Evolutionary conservation across 1,284 basidiomycete species (phyloP).

Genomic region (Takashimella koratensis): DNA sequence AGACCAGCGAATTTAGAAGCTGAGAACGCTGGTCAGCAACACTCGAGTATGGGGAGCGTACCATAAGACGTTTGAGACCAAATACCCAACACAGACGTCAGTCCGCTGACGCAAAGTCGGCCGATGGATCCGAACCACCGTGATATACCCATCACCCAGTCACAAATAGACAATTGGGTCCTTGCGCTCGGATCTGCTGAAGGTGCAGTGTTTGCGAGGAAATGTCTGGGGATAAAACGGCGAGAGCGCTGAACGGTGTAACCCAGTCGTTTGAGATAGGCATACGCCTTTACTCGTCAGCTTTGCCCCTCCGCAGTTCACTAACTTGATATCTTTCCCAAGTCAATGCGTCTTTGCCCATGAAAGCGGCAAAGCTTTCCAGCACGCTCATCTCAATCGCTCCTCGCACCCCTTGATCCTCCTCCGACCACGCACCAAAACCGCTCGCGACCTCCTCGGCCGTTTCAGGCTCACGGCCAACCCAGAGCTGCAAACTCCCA

Average conservation of each 20-base stretch:
- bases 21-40: too few relatives aligned
- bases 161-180: not conserved
- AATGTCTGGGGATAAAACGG: conserved; percentile 40
- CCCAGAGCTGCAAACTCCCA: conserved; percentile 80
- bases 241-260: conserved; percentile 71
- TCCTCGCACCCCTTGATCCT: conserved; percentile 66
- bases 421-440: conserved; percentile 39
- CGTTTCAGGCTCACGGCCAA: conserved; percentile 36
- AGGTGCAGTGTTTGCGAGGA: conserved; percentile 6
- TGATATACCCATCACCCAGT: not conserved
- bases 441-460: conserved; percentile 16
- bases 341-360: conserved; percentile 70
- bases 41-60: too few relatives aligned
- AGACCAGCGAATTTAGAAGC: conserved; percentile 67
- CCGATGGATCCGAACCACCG: not conserved
- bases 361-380: conserved; percentile 79
- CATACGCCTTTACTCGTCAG: conserved; percentile 64
- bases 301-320: too few relatives aligned
- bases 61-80: not conserved
- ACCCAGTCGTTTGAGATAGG: conserved; percentile 85
- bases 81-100: not conserved
- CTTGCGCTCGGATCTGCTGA: not conserved
- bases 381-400: conserved; percentile 92
- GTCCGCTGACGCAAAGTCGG: not conserved
- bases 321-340: conserved; percentile 81